Percentiles rank a stretch among this genome's conserved stretches.
phyloP scores from a whole-genome alignment of 768 basidiomycete genomes.

The Chalciporus piperatus region DNA sequence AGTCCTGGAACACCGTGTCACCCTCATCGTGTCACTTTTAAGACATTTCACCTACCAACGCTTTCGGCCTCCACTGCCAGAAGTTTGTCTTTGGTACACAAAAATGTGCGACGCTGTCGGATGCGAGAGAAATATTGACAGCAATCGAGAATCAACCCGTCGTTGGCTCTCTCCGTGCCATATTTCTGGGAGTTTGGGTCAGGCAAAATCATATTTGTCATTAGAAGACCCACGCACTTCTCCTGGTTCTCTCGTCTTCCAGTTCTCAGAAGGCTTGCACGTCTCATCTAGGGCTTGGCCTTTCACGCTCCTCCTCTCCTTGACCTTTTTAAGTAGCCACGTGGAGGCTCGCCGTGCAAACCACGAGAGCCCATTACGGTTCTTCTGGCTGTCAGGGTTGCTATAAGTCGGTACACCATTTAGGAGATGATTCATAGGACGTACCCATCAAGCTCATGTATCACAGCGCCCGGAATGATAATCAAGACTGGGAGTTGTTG shows the following conservation, averaged over 20 bases:
- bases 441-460: slow-evolving; percentile 76
- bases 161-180: slow-evolving; percentile 49
- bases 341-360: slow-evolving; percentile 67
- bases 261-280: slow-evolving; percentile 55
- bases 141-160: slow-evolving; percentile 74
- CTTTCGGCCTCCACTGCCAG: slow-evolving; percentile 53
- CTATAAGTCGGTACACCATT: slow-evolving; percentile 1
- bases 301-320: slow-evolving; percentile 52
- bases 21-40: background rate
- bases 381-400: slow-evolving; percentile 36
- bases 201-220: background rate
- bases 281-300: slow-evolving; percentile 66
- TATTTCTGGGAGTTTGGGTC: slow-evolving; percentile 15
- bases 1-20: slow-evolving; percentile 18
- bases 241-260: slow-evolving; percentile 49
- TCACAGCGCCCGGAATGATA: slow-evolving; percentile 71
- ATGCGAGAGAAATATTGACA: slow-evolving; percentile 53
- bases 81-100: slow-evolving; percentile 71
- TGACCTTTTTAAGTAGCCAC: slow-evolving; percentile 64
- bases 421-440: slow-evolving; percentile 13
- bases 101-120: slow-evolving; percentile 45
- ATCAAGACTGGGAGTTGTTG: slow-evolving; percentile 50
- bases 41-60: slow-evolving; percentile 35
- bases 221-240: slow-evolving; percentile 34
- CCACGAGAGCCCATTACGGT: slow-evolving; percentile 46